phyloP scores from a whole-genome alignment of 2,329 filamentous ascomycete genomes.

The Xylaria sp. region DNA sequence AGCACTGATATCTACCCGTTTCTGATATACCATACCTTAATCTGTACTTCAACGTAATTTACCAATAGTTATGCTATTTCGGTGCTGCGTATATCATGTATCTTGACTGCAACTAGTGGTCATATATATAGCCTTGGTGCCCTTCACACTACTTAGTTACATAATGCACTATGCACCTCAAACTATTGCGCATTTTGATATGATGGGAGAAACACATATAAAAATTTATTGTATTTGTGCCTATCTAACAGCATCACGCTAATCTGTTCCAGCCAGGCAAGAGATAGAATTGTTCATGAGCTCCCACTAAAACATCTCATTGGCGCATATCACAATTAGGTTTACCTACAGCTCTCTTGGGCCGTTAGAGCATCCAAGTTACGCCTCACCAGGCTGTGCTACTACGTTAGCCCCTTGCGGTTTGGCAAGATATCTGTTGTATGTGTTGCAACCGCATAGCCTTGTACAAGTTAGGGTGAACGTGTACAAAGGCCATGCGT shows the following conservation, averaged over 20 bases:
- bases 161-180: background rate
- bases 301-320: background rate
- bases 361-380: background rate
- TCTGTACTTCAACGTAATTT: background rate
- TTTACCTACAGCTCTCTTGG: background rate
- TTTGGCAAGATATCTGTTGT: background rate
- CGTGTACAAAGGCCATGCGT: background rate
- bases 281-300: background rate
- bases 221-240: background rate
- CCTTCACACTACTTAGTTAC: background rate
- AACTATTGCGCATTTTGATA: background rate
- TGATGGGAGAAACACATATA: background rate
- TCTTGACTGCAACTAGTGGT: background rate
- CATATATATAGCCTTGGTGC: background rate
- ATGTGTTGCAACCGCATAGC: background rate
- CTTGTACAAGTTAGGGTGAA: background rate
- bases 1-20: background rate
- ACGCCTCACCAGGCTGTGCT: background rate
- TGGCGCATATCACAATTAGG: background rate
- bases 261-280: background rate
- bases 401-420: background rate
- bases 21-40: background rate
- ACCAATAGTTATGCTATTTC: background rate
- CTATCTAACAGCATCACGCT: conserved; percentile 9
- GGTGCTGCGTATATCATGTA: background rate